Evolutionary conservation across 805 yeast genomes (phyloP), one percentile per base, ranked within the genome.

Genomic region (Metschnikowia kofuensis): DNA sequence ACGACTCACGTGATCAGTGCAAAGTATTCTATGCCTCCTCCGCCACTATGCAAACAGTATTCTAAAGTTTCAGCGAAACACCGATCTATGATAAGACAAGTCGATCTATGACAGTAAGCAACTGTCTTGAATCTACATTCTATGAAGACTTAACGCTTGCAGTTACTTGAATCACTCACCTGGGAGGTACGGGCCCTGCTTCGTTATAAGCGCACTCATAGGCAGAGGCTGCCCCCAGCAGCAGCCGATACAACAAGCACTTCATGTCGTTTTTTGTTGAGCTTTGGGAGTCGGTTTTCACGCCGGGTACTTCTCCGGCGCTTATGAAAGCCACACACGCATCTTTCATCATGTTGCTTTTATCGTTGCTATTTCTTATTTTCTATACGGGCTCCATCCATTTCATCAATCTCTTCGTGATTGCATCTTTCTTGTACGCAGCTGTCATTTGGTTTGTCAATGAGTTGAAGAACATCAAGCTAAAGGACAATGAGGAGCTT

Each of bases 261-360:
- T 35, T 39, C 29, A 68, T 74, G 68, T 52, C 68, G 14, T 83
- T 83, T 62, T 50, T 86, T 35, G 71, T 68, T 27, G 95, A 87
- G 27, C 76, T 92, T 39, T 91, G 97, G 97, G 84, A 87, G 48
- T 87, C 96, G 12, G 81, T 94, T 28, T 88, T 92, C 68, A 84
- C 89, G 14, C 97, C 98, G 6, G 99, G 99, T 1, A 82, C 96
- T 0, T 80, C 94, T 1, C 97, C 97, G 1, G 89, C 95, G 1
- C 76, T 94, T 44, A 75, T 90, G n/a, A 74, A 77, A 35, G 97
- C 98, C 2, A 92, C 97, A 0, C 97, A 94, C 64, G 77, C 72
- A 2, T 86, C 97, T 2, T 94, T 94, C 60, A 71, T 78, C 0
- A 75, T 85, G 10, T 74, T 94, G 48, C 71, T 83, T 11, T 41